A percentile compares a stretch with the other conserved stretches of the same genome.
Evolutionary conservation across 352 stramenopile species (phyloP).

Genomic region (Globisporangium viniferum): DNA sequence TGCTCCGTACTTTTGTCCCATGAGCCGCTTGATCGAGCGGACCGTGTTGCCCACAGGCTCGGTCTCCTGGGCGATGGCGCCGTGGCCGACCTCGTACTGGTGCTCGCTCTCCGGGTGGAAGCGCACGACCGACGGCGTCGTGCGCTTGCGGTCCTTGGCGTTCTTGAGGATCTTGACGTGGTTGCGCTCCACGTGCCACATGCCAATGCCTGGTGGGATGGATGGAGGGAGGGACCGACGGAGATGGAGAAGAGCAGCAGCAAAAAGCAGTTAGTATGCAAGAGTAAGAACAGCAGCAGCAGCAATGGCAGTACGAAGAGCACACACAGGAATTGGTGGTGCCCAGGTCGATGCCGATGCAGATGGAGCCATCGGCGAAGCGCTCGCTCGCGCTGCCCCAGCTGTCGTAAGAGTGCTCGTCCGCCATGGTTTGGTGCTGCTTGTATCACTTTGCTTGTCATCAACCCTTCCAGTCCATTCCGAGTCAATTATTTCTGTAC

Average conservation of each 20-base stretch:
- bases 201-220: conserved; percentile 45
- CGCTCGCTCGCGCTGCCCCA: conserved; percentile 67
- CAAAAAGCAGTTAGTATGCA: not conserved
- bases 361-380: conserved; percentile 71
- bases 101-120: conserved; percentile 52
- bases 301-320: not conserved
- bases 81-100: conserved; percentile 47
- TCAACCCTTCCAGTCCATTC: not conserved
- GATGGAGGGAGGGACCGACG: too few relatives aligned
- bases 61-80: conserved; percentile 50
- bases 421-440: conserved; percentile 12
- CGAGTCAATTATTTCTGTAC: not conserved
- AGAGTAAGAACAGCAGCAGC: not conserved
- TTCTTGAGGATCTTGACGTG: conserved; percentile 87
- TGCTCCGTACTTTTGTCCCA: conserved; percentile 50
- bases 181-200: conserved; percentile 79
- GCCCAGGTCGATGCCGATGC: conserved; percentile 99
- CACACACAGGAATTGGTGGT: conserved; percentile 98
- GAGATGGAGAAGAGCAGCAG: not conserved
- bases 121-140: conserved; percentile 76
- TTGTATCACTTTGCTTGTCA: not conserved
- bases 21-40: conserved; percentile 78
- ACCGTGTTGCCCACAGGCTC: conserved; percentile 67
- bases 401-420: conserved; percentile 62
- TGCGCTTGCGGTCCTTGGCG: conserved; percentile 50